Evolutionary conservation across 2,329 filamentous ascomycete genomes (phyloP).

Genomic region (Alternaria conjuncta): DNA sequence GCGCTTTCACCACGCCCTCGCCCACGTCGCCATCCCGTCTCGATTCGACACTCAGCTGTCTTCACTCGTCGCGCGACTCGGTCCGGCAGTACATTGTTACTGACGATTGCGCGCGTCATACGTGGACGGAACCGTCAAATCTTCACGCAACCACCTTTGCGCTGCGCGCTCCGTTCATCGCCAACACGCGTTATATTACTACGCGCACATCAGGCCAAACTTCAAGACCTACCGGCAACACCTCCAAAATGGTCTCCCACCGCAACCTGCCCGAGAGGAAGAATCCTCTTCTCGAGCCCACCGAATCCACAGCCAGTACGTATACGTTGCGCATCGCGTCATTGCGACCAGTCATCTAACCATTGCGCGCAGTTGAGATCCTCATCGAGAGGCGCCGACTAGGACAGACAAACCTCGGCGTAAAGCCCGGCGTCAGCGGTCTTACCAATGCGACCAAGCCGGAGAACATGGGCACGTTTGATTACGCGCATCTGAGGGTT

Average conservation of each 20-base stretch:
- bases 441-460: slow-evolving; percentile 74
- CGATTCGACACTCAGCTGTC: slow-evolving; percentile 12
- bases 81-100: slow-evolving; percentile 13
- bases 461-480: slow-evolving; percentile 80
- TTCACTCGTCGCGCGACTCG: slow-evolving; percentile 9
- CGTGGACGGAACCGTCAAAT: slow-evolving; percentile 15
- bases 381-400: slow-evolving; percentile 85
- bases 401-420: slow-evolving; percentile 87
- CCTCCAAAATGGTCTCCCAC: slow-evolving; percentile 41
- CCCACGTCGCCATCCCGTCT: slow-evolving; percentile 8
- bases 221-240: slow-evolving; percentile 1
- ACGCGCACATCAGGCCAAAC: slow-evolving; percentile 2
- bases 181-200: slow-evolving; percentile 21
- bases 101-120: slow-evolving; percentile 23
- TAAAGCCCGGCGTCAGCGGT: slow-evolving; percentile 78
- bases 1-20: slow-evolving; percentile 8
- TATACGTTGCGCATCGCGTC: slow-evolving; percentile 41
- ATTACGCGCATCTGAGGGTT: slow-evolving; percentile 94
- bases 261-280: slow-evolving; percentile 65
- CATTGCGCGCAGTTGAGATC: slow-evolving; percentile 50
- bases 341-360: slow-evolving; percentile 31
- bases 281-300: slow-evolving; percentile 69
- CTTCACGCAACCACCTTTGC: slow-evolving; percentile 24
- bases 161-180: slow-evolving; percentile 34
- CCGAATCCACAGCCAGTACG: slow-evolving; percentile 70